Base-by-base conservation (phyloP, 2,329 filamentous ascomycete species). In the Pseudogymnoascus sp. region DNA sequence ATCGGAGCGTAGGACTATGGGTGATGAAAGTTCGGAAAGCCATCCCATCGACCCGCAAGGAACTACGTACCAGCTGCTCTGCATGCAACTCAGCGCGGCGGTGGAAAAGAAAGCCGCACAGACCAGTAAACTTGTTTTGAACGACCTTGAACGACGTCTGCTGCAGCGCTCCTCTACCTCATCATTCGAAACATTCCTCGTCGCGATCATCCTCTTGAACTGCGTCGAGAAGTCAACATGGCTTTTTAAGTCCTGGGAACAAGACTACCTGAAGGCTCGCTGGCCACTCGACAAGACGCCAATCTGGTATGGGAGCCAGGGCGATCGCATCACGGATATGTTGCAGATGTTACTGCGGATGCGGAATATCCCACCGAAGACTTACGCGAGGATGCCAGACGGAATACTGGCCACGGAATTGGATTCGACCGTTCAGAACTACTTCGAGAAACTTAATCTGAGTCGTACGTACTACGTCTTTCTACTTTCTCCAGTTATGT, bases 201-300 rank as follows among this genome's bases (percentile, higher is more conserved):
- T 84, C 2, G 80, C 83, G 2, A 72, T 88, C 62, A 81, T 88
- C 61, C 81, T 87, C 65, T 79, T 88, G 58, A 86, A 86, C 69
- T 86, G 84, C 66, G 78, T 87, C 12, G 85, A 88, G 70, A 88
- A 87, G 74, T 84, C 84, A 0, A 87, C 84, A 0, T 88, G 85
- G 85, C 82, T 83, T 0, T 87, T 87, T 74, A 86, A 86, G 65
- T 84, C 83, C 1, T 88, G 84, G 84, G 84, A 87, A 67, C 82
- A 87, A 69, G 80, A 84, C 62, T 81, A 82, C 59, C 78, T 86
- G 39, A 67, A 70, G 41, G 64, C 67, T 25, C 79, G 82, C 2
- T 88, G 85, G 85, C 85, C 85, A 3, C 76, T 88, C 2, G 82
- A 84, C 38, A 78, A 79, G 63, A 80, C 81, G 6, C 85, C 85